These are phyloP conservation scores for Candolleomyces efflorescens DNA, from an alignment of 768 basidiomycete genomes.

Conservation along the genomic window DNA sequence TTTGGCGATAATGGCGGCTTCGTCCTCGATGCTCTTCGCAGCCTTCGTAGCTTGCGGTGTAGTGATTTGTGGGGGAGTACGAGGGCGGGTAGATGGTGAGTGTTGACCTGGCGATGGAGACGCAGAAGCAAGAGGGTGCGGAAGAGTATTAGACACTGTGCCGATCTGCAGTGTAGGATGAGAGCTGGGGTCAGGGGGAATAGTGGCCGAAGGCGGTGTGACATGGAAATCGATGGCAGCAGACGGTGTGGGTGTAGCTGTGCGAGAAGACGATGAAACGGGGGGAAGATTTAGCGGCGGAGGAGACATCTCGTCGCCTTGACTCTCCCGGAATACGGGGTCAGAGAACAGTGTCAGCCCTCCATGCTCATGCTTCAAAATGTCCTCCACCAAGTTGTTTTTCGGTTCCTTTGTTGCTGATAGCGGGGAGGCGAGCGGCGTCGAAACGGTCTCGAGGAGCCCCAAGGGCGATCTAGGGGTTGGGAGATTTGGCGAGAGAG, in stretches of 20 bases:
- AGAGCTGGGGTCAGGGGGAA: background rate
- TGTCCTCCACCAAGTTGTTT: background rate
- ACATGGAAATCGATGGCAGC: background rate
- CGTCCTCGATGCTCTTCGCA: background rate
- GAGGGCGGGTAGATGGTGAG: background rate
- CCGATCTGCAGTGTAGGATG: background rate
- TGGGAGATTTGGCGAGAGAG: too few species aligned
- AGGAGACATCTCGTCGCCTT: background rate
- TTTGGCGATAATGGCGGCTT: slow-evolving; percentile 1
- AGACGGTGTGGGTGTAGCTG: background rate
- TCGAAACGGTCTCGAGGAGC: too few species aligned
- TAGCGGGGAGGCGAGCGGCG: background rate
- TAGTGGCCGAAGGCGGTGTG: background rate
- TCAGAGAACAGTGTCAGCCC: background rate
- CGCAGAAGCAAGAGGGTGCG: background rate
- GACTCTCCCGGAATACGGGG: background rate
- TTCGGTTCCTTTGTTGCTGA: background rate
- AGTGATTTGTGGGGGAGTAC: background rate
- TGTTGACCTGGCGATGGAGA: background rate
- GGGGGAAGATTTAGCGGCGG: background rate
- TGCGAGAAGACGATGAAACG: background rate
- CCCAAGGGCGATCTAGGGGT: too few species aligned
- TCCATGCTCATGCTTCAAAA: background rate
- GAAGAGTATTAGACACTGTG: background rate
- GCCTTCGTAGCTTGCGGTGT: too few species aligned